Evolutionary conservation across 139 green algal species (phyloP), one percentile per base, ranked within the genome.

Genomic region (Microglena sp.): DNA sequence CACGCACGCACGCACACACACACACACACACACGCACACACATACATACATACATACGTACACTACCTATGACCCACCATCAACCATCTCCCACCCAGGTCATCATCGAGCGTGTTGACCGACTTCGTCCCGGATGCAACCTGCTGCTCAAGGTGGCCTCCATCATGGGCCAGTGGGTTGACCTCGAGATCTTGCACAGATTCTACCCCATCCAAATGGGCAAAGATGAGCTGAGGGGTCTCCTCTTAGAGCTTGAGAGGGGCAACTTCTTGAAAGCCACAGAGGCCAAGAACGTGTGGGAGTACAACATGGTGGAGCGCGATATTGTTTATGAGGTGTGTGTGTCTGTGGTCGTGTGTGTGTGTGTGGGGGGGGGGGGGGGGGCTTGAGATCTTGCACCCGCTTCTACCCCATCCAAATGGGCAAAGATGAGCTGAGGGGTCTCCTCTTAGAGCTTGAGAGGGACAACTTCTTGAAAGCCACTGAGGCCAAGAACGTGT

Each of bases 31-130:
- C n/a, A n/a, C n/a, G n/a, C n/a, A n/a, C n/a, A n/a, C n/a, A n/a
- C n/a, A n/a, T n/a, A n/a, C n/a, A n/a, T n/a, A n/a, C n/a, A n/a
- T n/a, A n/a, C n/a, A n/a, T n/a, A n/a, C n/a, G n/a, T n/a, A n/a
- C n/a, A n/a, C n/a, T n/a, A n/a, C n/a, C n/a, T n/a, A n/a, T 11
- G 18, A 50, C 40, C 40, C 40, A n/a, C 40, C 11, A 50, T 18
- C 40, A 50, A 50, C 11, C 11, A n/a, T 50, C 18, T 11, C 11
- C 40, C n/a, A n/a, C n/a, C n/a, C 73, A 82, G 31, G 77, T 88
- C 43, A 82, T 92, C 63, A 85, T 84, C 11, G 77, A 84, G 58
- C 75, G 85, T 55, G 79, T 92, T 46, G 85, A 92, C 67, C 59
- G 70, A 0, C 71, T 92, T 30, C 78, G 69, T 26, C 81, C 84